Percentiles rank a stretch among this genome's conserved stretches.
Conservation (phyloP, 2,329 filamentous ascomycete genomes). For the Botrytis elliptica region DNA sequence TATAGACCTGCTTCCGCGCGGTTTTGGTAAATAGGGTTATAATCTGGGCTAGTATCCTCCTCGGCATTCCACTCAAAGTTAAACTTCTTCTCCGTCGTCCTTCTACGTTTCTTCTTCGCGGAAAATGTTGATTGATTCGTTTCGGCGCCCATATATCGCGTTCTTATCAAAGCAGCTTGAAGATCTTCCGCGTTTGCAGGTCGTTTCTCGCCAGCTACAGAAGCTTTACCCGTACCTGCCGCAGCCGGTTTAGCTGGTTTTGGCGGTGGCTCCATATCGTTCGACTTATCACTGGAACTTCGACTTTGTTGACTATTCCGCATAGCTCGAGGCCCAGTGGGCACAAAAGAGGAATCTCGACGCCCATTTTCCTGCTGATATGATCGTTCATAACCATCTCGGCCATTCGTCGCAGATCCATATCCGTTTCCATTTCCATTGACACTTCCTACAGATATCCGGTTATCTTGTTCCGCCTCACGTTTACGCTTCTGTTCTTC, state of each 20-base stretch:
- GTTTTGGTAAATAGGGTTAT: constrained; percentile 77
- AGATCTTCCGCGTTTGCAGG: constrained; percentile 54
- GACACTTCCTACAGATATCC: constrained; percentile 29
- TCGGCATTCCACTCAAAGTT: constrained; percentile 98
- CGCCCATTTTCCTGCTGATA: constrained; percentile 31
- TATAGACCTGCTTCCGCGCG: constrained; percentile 67
- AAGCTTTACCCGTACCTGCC: constrained; percentile 34
- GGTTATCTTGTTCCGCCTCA: constrained; percentile 35
- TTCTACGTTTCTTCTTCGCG: constrained; percentile 90
- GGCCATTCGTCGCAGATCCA: constrained; percentile 28
- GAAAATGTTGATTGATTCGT: constrained; percentile 86
- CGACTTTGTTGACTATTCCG: constrained; percentile 40
- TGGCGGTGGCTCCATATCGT: constrained; percentile 35
- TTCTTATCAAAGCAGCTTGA: constrained; percentile 71
- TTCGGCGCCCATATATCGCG: constrained; percentile 89
- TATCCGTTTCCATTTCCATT: constrained; percentile 1
- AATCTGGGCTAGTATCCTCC: constrained; percentile 84
- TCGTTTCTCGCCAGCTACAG: constrained; percentile 41
- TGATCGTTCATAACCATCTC: constrained; percentile 29
- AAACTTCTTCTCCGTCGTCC: constrained; percentile 95
- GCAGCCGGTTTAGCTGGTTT: constrained; percentile 29
- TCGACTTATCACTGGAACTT: constrained; percentile 10
- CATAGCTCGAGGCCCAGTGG: constrained; percentile 73
- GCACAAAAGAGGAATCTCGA: constrained; percentile 45
- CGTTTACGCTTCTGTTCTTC: constrained; percentile 57